Evolutionary conservation across 2,329 filamentous ascomycete species (phyloP), one percentile per base, ranked within the genome.

Genomic region (Diplodia scrobiculata): DNA sequence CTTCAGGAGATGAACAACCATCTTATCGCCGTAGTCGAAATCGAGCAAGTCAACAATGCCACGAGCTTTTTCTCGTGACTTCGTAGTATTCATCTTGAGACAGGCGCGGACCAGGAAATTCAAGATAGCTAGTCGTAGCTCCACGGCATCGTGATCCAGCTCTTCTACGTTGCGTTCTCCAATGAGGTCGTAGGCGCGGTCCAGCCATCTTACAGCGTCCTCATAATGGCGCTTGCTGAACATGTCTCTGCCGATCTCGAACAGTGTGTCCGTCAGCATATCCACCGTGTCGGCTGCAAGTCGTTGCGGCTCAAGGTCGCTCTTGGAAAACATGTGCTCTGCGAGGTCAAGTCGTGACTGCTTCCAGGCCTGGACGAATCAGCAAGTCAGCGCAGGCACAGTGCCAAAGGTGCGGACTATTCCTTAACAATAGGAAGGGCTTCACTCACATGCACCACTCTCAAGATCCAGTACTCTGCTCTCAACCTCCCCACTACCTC

Each of bases 291-390:
- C 58, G 1, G 55, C n/a, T 13, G 41, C 27, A 2, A 66, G 38
- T 7, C 36, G 27, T 1, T 76, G 68, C 0, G 83, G 75, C 51
- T 87, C 82, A 1, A 85, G n/a, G 68, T 78, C 71, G 54, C 86
- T 77, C 71, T 90, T 90, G 41, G 77, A 77, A 75, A 89, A 93
- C 82, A 95, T 87, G 75, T 91, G 87, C 65, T 96, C 91, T 32
- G 91, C 91, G 55, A 92, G 84, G 66, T 94, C 90, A 14, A 90
- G 81, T 48, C 89, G 85, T 48, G 86, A 82, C 72, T 92, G 88
- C 71, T 87, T 87, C 87, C 89, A 96, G 34, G 88, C 85, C 91
- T 94, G 29, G 21, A 36, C 21, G 59, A 62, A 66, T 2, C 13
- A 13, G 10, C 3, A 38, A n/a, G 69, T 55, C 67, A 65, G 58